These are phyloP conservation scores for Alternaria conjuncta DNA, from an alignment of 2,329 filamentous ascomycete species.

Conservation along the genomic window DNA sequence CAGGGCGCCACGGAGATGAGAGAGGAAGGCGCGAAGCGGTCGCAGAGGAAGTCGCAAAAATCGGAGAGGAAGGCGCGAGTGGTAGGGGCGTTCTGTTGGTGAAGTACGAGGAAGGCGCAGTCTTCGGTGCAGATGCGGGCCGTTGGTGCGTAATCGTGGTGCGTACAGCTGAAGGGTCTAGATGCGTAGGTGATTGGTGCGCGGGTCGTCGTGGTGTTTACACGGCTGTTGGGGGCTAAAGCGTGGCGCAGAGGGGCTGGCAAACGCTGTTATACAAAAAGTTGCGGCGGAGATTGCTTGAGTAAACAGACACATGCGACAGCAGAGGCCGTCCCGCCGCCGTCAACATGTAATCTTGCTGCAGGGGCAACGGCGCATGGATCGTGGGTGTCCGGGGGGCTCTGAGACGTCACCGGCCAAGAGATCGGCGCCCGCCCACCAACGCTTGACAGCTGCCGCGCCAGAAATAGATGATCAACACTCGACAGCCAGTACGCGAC, in stretches of 20 bases:
- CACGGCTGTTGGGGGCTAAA: neutral
- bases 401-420: slow-evolving; percentile 13
- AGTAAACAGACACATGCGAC: neutral
- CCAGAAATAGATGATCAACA: slow-evolving; percentile 4
- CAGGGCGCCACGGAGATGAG: slow-evolving; percentile 18
- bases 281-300: neutral
- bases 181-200: slow-evolving; percentile 21
- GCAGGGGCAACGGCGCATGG: slow-evolving; percentile 10
- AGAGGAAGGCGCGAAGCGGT: slow-evolving; percentile 7
- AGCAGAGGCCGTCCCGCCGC: neutral
- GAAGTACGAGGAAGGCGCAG: slow-evolving; percentile 17
- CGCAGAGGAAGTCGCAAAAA: slow-evolving; percentile 5
- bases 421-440: neutral
- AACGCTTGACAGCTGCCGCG: slow-evolving; percentile 1
- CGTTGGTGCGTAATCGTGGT: slow-evolving; percentile 17
- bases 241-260: neutral
- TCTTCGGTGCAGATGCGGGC: slow-evolving; percentile 1
- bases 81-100: neutral
- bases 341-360: slow-evolving; percentile 13
- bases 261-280: neutral
- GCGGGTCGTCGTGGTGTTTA: slow-evolving; percentile 8
- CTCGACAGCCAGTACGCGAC: neutral
- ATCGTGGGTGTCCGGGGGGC: neutral
- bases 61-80: neutral
- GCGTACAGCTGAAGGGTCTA: slow-evolving; percentile 16